Conservation (phyloP, 1,139 yeast genomes). For the Yamadazyma kanchanaburiensis region DNA sequence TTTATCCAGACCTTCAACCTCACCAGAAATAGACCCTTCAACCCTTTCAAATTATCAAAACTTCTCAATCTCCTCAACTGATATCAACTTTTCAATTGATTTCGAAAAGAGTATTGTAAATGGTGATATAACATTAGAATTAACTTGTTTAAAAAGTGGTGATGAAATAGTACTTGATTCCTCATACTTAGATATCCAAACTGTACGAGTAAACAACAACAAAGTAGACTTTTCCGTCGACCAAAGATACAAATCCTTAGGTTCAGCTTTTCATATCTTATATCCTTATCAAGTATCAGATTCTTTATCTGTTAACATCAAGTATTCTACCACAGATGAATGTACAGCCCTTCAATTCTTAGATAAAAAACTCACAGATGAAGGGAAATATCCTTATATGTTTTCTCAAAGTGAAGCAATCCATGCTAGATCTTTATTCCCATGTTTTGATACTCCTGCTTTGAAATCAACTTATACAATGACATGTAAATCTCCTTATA, state of each 20-base stretch:
- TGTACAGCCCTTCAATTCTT: constrained; percentile 90
- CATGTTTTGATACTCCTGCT: constrained; percentile 90
- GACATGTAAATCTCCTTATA: constrained; percentile 59
- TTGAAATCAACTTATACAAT: constrained; percentile 66
- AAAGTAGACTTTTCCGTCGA: constrained; percentile 32
- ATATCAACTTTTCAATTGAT: constrained; percentile 49
- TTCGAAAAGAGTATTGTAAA: constrained; percentile 51
- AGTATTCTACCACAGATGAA: constrained; percentile 63
- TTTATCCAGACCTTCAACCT: constrained; percentile 30
- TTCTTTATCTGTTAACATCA: constrained; percentile 35
- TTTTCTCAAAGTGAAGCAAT: constrained; percentile 92
- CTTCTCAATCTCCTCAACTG: constrained; percentile 37
- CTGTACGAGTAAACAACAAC: constrained; percentile 43
- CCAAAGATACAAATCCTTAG: constrained; percentile 60
- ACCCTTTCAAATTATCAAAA: constrained; percentile 37
- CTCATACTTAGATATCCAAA: constrained; percentile 54
- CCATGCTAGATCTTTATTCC: constrained; percentile 85
- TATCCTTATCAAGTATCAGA: constrained; percentile 13
- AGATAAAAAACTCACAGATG: constrained; percentile 75
- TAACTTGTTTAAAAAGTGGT: constrained; percentile 19
- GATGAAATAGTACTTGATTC: constrained; percentile 59
- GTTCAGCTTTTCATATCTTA: constrained; percentile 54
- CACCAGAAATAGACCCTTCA: constrained; percentile 53
- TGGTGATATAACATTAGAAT: constrained; percentile 55
- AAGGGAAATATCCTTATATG: constrained; percentile 66